Conservation (phyloP, 805 yeast species). For the Candida saitoana region DNA sequence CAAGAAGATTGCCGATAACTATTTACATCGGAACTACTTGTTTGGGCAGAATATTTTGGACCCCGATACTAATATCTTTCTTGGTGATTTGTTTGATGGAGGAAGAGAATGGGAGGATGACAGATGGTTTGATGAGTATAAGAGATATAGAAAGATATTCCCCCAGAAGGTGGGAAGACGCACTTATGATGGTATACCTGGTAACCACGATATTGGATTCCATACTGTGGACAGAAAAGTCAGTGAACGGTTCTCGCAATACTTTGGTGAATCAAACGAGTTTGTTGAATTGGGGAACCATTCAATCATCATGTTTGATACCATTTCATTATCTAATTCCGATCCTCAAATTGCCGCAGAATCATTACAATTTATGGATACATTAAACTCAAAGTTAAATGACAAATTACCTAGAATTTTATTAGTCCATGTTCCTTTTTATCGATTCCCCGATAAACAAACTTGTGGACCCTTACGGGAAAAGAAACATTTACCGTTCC, state of each 20-base stretch:
- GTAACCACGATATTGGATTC: slow-evolving; percentile 96
- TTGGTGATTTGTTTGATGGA: slow-evolving; percentile 94
- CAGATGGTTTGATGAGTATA: slow-evolving; percentile 65
- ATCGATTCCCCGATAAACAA: slow-evolving; percentile 57
- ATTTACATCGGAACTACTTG: slow-evolving; percentile 71
- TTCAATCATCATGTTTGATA: slow-evolving; percentile 69
- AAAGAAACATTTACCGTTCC: slow-evolving; percentile 51
- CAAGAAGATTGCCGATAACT: slow-evolving; percentile 65
- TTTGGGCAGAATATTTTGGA: slow-evolving; percentile 52
- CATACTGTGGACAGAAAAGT: slow-evolving; percentile 63
- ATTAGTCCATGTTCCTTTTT: slow-evolving; percentile 85
- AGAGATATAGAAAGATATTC: slow-evolving; percentile 65
- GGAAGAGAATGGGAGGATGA: slow-evolving; percentile 79
- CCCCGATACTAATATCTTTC: slow-evolving; percentile 73
- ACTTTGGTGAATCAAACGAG: slow-evolving; percentile 70
- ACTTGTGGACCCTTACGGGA: slow-evolving; percentile 79
- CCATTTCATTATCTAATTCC: slow-evolving; percentile 71
- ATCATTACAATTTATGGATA: slow-evolving; percentile 51
- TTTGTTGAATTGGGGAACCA: slow-evolving; percentile 62
- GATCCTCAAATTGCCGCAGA: slow-evolving; percentile 42
- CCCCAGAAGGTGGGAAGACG: slow-evolving; percentile 47
- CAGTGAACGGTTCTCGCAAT: slow-evolving; percentile 58
- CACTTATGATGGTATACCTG: slow-evolving; percentile 53
- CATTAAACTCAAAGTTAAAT: slow-evolving; percentile 18
- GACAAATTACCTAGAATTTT: slow-evolving; percentile 56